Base-by-base conservation (phyloP, 768 basidiomycete species). In the Rhodocollybia butyracea region DNA sequence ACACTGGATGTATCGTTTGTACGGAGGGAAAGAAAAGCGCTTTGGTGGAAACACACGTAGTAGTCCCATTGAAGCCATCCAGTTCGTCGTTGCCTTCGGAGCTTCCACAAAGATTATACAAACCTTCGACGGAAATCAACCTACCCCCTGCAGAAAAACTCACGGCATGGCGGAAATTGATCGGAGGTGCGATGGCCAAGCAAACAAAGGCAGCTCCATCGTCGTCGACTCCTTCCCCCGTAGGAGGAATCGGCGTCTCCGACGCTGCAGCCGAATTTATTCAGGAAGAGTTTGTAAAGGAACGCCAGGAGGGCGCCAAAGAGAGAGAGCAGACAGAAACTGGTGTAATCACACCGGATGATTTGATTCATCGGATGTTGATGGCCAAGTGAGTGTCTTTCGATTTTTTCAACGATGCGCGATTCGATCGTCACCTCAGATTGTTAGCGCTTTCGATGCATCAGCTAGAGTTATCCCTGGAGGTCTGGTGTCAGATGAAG, bases 281-380 rank as follows among this genome's bases (percentile, higher is more conserved):
- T 32, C 86, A 91, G 74, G 78, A 85, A 5, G 88, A 91, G 54
- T 93, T 92, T 63, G 87, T 81, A 5, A 66, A 67, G 12, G 74
- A 78, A 60, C 63, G 79, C 30, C 67, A 71, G 55, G 42, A 5
- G 7, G 40, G 13, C 5, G 51, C 39, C 2, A 42, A 39, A 53
- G 68, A 79, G 46, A 74, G 74, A 64, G 64, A 67, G 41, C 64
- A 74, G 52, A 65, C 61, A 13, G 67, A 66, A 50, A 39, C 34
- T 36, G 52, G 55, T 8, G 64, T 78, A 31, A 74, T 75, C 27
- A 50, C 48, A 3, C 70, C 83, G 0, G 83, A 91, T 21, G 82
- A 89, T 57, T 73, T 93, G 48, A 78, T 88, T 54, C 79, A 78
- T 50, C 71, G 82, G 50, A 88, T 92, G 81, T 78, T 79, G 40